These are phyloP conservation scores for Dovyalis caffra DNA, from an alignment of 345 rosid genomes.

Conservation along the genomic window DNA sequence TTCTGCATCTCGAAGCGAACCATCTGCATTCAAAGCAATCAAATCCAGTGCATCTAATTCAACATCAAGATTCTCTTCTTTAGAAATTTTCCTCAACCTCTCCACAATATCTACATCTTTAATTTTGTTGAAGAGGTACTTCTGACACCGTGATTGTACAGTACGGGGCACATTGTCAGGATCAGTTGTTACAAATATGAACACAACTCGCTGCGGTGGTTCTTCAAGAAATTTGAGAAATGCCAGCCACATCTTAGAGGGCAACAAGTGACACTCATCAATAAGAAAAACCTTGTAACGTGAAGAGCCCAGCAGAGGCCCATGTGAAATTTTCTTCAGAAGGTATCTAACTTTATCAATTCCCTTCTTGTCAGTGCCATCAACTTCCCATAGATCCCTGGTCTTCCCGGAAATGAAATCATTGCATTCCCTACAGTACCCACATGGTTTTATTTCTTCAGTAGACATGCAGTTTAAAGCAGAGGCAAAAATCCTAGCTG, in stretches of 20 bases:
- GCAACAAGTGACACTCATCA: slow-evolving; percentile 89
- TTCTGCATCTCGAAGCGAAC: slow-evolving; percentile 98
- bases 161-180: slow-evolving; percentile 90
- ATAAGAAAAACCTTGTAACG: slow-evolving; percentile 69
- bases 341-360: slow-evolving; percentile 59
- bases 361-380: slow-evolving; percentile 72
- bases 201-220: slow-evolving; percentile 65
- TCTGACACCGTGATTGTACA: slow-evolving; percentile 94
- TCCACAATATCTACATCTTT: slow-evolving; percentile 73
- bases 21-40: slow-evolving; percentile 91
- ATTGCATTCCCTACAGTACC: slow-evolving; percentile 69
- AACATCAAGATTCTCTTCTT: slow-evolving; percentile 77
- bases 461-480: slow-evolving; percentile 75
- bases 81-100: slow-evolving; percentile 65
- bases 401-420: slow-evolving; percentile 73
- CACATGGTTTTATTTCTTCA: slow-evolving; percentile 83
- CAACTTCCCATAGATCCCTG: slow-evolving; percentile 70
- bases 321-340: slow-evolving; percentile 48
- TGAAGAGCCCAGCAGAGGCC: slow-evolving; percentile 48
- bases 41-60: slow-evolving; percentile 87
- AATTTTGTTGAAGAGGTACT: slow-evolving; percentile 84
- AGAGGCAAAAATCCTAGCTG: slow-evolving; percentile 82
- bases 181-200: slow-evolving; percentile 88
- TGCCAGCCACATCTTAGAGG: slow-evolving; percentile 84
- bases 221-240: slow-evolving; percentile 91